Evolutionary conservation across 192 early-diverging fungal species (phyloP), one percentile per base, ranked within the genome.

Genomic region (Coemansia sp.): DNA sequence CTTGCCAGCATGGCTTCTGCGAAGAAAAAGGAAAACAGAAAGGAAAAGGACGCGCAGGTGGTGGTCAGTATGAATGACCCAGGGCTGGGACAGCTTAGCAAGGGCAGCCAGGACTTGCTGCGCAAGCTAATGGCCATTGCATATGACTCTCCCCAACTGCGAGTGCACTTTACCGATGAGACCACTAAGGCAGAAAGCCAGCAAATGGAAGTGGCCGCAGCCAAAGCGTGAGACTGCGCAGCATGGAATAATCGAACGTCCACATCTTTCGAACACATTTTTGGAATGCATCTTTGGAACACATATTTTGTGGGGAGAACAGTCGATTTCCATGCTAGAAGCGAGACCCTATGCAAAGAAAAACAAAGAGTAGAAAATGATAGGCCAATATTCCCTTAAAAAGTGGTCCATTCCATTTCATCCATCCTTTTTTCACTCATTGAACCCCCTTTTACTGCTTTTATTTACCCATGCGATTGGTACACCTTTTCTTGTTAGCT

Each of bases 11-110:
- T 36, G 4, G 29, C 52, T 24, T n/a, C 13, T 60, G 11, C 11
- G 22, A 3, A 44, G 24, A 49, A 67, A 10, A 59, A 36, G 52
- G 44, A 63, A 16, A 20, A 20, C 34, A 29, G 41, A 44, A 62
- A 42, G 18, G 6, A 59, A 16, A 66, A 42, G 52, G 24, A 60
- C 60, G 44, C 77, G 20, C 79, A 82, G 67, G 54, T 82, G 2
- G 75, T 82, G 22, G 40, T 82, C 18, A 70, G 47, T 10, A 59
- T 82, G 10, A 74, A 68, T 13, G 79, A 82, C 43, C 74, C 79
- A 3, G n/a, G 12, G 31, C 61, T 76, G 31, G 54, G 40, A 24
- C 51, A 40, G 18, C 41, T 36, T 10, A 44, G 66, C 12, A 43
- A 43, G 20, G 55, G 51, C 20, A 66, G 63, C 52, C 46, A 69